Evolutionary conservation across 225 moss, liverwort and hornwort species (phyloP).

Genomic region (Marchantia paleacea): DNA sequence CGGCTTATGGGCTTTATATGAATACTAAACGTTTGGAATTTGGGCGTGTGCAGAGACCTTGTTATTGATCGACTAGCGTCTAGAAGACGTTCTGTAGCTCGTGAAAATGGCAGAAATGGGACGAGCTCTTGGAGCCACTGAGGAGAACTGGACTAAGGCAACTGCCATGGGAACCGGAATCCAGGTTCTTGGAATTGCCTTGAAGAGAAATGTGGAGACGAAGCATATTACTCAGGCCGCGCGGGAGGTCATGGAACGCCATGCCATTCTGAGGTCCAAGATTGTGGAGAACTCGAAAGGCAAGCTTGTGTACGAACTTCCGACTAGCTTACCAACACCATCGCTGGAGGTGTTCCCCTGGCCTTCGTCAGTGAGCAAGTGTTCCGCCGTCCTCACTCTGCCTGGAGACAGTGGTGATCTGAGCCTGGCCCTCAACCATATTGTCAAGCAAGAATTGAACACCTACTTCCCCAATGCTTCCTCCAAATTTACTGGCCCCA

Average conservation of each 20-base stretch:
- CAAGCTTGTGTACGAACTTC: slow-evolving; percentile 51
- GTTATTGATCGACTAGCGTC: neutral
- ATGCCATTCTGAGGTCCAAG: slow-evolving; percentile 55
- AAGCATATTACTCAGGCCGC: slow-evolving; percentile 48
- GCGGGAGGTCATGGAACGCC: slow-evolving; percentile 57
- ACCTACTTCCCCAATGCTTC: slow-evolving; percentile 53
- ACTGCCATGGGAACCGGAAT: slow-evolving; percentile 63
- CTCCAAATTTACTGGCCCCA: slow-evolving; percentile 48
- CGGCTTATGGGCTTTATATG: neutral
- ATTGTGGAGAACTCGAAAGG: slow-evolving; percentile 54
- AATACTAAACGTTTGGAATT: too few species aligned
- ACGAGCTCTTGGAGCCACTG: slow-evolving; percentile 62
- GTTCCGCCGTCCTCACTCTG: slow-evolving; percentile 36
- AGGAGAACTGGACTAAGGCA: slow-evolving; percentile 82
- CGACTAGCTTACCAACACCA: slow-evolving; percentile 20
- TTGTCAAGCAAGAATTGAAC: slow-evolving; percentile 65
- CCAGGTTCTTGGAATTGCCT: slow-evolving; percentile 55
- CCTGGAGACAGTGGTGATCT: slow-evolving; percentile 57
- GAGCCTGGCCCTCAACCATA: slow-evolving; percentile 47
- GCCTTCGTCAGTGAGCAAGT: slow-evolving; percentile 39
- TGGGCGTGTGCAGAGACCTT: neutral
- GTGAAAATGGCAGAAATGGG: slow-evolving; percentile 26
- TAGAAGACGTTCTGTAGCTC: neutral
- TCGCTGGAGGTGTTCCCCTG: slow-evolving; percentile 52
- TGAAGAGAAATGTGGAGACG: slow-evolving; percentile 57